A percentile compares a stretch with the other conserved stretches of the same genome.
phyloP scores from a whole-genome alignment of 305 asterid species.

The Rubia occidens region DNA sequence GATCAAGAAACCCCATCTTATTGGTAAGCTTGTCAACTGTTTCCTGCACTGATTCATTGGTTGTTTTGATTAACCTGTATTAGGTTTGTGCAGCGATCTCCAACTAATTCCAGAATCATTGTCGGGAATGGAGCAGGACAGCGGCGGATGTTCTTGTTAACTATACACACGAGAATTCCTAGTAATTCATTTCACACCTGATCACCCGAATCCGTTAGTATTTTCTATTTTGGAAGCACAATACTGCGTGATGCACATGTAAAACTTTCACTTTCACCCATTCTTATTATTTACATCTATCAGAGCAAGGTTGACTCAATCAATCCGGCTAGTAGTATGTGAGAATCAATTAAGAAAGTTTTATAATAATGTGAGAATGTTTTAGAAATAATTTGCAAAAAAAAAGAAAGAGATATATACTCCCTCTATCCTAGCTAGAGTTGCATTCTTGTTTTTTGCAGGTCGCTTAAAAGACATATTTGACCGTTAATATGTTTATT shows the following conservation, averaged over 20 bases:
- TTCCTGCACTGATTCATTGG: background rate
- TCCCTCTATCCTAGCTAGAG: too few relatives aligned
- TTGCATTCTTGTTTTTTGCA: too few relatives aligned
- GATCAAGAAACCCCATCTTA: constrained; percentile 55
- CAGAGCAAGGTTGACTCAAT: too few relatives aligned
- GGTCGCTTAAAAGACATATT: too few relatives aligned
- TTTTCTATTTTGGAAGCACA: background rate
- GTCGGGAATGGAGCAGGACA: constrained; percentile 45
- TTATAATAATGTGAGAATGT: too few relatives aligned
- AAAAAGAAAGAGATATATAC: too few relatives aligned
- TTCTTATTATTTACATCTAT: background rate
- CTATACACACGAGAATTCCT: too few relatives aligned
- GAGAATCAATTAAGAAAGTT: too few relatives aligned
- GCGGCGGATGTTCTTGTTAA: constrained; percentile 63
- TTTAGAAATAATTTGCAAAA: too few relatives aligned
- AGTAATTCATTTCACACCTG: too few relatives aligned
- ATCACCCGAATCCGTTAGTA: background rate
- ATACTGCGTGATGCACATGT: background rate
- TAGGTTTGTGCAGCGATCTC: constrained; percentile 40
- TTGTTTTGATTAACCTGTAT: background rate
- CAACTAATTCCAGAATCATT: constrained; percentile 46
- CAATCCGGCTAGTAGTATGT: too few relatives aligned
- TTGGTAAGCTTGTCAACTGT: constrained; percentile 32
- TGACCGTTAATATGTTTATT: too few relatives aligned
- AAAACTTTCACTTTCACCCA: background rate